These are phyloP conservation scores for Fomitopsis pinicola DNA, from an alignment of 1,284 basidiomycete species.

Conservation along the genomic window DNA sequence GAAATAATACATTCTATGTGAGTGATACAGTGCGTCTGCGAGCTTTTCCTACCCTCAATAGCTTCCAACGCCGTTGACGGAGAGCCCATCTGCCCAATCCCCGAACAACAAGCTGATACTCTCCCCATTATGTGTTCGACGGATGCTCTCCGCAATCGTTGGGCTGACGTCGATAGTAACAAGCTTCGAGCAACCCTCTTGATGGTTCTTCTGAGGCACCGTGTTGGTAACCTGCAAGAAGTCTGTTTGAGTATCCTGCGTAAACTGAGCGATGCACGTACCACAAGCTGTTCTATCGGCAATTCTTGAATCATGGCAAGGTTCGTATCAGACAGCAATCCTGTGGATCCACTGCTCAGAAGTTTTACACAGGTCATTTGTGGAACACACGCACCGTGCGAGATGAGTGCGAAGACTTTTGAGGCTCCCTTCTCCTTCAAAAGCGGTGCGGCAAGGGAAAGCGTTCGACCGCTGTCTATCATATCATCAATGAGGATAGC, in stretches of 20 bases:
- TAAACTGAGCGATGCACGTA: conserved; percentile 35
- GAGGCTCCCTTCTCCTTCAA: conserved; percentile 87
- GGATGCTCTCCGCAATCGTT: conserved; percentile 93
- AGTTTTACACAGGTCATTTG: neutral
- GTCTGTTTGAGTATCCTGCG: conserved; percentile 31
- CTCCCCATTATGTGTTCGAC: conserved; percentile 96
- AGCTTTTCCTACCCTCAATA: neutral
- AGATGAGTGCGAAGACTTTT: conserved; percentile 86
- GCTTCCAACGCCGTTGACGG: conserved; percentile 10
- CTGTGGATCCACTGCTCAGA: conserved; percentile 35
- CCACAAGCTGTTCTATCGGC: conserved; percentile 85
- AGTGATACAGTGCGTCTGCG: neutral
- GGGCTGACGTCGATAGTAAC: conserved; percentile 84
- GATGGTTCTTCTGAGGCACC: conserved; percentile 61
- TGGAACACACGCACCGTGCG: conserved; percentile 66
- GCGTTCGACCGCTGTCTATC: conserved; percentile 93
- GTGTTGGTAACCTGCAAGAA: conserved; percentile 67
- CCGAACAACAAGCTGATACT: conserved; percentile 81
- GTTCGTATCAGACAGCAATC: conserved; percentile 82
- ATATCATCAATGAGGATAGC: conserved; percentile 98
- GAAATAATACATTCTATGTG: neutral
- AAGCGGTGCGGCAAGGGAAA: conserved; percentile 82
- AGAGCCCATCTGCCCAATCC: conserved; percentile 51
- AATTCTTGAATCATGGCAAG: conserved; percentile 75
- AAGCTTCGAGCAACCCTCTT: conserved; percentile 55